These are phyloP conservation scores for Lasiodiplodia gonubiensis DNA, from an alignment of 2,329 filamentous ascomycete genomes.

Conservation along the genomic window DNA sequence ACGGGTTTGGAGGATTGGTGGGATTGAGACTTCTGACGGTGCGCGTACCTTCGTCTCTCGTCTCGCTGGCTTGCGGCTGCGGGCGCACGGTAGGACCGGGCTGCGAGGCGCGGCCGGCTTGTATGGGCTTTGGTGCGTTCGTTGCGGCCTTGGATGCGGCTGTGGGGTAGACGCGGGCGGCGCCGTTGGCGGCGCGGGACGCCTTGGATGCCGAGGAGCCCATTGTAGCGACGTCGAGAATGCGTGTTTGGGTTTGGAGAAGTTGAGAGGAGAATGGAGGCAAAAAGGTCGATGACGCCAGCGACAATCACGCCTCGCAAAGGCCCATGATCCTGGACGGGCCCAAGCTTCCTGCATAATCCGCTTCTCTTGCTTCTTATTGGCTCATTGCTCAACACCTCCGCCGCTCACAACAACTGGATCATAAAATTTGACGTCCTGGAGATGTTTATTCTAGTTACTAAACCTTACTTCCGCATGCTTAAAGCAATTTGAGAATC, in stretches of 20 bases:
- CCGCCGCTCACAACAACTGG: not conserved
- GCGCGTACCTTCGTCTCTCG: slow-evolving; percentile 47
- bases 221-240: slow-evolving; percentile 49
- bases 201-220: slow-evolving; percentile 66
- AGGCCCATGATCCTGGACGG: not conserved
- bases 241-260: not conserved
- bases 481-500: no score
- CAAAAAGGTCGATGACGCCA: slow-evolving; percentile 18
- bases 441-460: not conserved
- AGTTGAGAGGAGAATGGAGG: not conserved
- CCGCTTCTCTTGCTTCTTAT: not conserved
- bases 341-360: slow-evolving; percentile 20
- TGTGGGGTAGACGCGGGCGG: slow-evolving; percentile 62
- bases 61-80: slow-evolving; percentile 45
- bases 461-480: no score
- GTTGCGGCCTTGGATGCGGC: slow-evolving; percentile 47
- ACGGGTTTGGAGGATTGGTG: not conserved
- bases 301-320: not conserved
- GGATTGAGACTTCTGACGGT: no score
- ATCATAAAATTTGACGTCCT: not conserved
- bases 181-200: slow-evolving; percentile 55
- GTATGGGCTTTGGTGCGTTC: slow-evolving; percentile 38
- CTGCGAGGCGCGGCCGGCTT: slow-evolving; percentile 38
- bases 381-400: slow-evolving; percentile 1
- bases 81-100: slow-evolving; percentile 51